Percentiles rank a stretch among this genome's conserved stretches.
Evolutionary conservation across 1,139 yeast genomes (phyloP).

Genomic region (Magnusiomyces suaveolens): DNA sequence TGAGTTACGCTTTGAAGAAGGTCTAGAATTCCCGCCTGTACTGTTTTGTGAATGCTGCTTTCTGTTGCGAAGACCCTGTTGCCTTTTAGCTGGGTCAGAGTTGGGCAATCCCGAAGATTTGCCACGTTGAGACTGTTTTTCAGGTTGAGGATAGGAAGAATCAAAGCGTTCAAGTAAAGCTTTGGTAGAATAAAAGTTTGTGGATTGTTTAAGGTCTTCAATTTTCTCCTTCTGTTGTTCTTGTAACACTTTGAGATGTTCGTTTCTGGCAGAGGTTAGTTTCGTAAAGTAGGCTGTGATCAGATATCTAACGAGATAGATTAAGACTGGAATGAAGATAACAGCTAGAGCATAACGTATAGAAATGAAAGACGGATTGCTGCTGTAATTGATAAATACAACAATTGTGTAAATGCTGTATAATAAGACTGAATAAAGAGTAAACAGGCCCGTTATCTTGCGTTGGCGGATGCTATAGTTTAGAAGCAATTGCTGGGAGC

Average conservation of each 20-base stretch:
- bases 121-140: constrained; percentile 5
- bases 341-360: constrained; percentile 14
- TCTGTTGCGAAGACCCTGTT: neutral
- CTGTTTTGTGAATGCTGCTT: neutral
- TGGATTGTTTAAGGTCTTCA: constrained; percentile 64
- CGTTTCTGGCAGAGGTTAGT: constrained; percentile 21
- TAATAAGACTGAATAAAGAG: constrained; percentile 25
- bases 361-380: constrained; percentile 5
- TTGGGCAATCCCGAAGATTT: neutral
- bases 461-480: constrained; percentile 21
- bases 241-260: constrained; percentile 36
- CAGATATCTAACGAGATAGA: constrained; percentile 20
- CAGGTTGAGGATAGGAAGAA: constrained; percentile 9
- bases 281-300: constrained; percentile 19
- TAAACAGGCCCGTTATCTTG: constrained; percentile 25
- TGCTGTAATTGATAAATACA: constrained; percentile 14
- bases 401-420: constrained; percentile 21
- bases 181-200: constrained; percentile 70
- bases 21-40: neutral
- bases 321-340: constrained; percentile 19
- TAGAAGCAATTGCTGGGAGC: constrained; percentile 20
- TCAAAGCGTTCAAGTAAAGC: constrained; percentile 59
- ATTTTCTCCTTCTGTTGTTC: constrained; percentile 52
- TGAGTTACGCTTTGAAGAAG: neutral
- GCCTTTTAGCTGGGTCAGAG: constrained; percentile 17